These are phyloP conservation scores for Murraya paniculata DNA, from an alignment of 345 rosid genomes.

Conservation along the genomic window DNA sequence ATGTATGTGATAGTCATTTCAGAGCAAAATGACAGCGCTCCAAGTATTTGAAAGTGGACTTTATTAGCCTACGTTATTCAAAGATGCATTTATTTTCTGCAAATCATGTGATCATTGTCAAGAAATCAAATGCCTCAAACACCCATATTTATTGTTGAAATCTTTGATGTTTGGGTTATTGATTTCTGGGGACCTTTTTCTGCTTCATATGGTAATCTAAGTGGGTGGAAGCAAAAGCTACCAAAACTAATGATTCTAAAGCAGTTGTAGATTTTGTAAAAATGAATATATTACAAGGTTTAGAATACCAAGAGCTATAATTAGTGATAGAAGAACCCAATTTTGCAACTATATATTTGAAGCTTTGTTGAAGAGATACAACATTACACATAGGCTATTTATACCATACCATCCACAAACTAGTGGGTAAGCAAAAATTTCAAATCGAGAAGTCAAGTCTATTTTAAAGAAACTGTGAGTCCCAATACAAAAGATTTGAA, in stretches of 20 bases:
- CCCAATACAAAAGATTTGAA: not conserved
- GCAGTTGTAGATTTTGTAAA: not conserved
- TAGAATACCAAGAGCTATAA: no score
- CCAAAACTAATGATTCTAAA: not conserved
- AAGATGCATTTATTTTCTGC: not conserved
- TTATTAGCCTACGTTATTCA: not conserved
- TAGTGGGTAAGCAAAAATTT: no score
- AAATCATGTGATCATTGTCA: not conserved
- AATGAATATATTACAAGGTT: no score
- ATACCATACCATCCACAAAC: no score
- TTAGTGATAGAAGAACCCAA: no score
- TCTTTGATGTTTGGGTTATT: not conserved
- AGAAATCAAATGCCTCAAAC: not conserved
- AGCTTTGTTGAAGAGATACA: no score
- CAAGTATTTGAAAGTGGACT: not conserved
- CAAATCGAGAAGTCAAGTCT: no score
- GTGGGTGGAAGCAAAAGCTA: not conserved
- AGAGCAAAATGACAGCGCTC: not conserved
- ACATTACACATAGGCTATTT: no score
- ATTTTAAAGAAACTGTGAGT: no score
- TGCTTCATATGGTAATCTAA: not conserved
- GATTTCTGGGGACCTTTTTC: no score
- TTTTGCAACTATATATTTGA: no score
- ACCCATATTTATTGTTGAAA: not conserved
- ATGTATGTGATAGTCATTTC: no score